Conservation (phyloP, 2,329 filamentous ascomycete species). For the Paraphoma sp. region DNA sequence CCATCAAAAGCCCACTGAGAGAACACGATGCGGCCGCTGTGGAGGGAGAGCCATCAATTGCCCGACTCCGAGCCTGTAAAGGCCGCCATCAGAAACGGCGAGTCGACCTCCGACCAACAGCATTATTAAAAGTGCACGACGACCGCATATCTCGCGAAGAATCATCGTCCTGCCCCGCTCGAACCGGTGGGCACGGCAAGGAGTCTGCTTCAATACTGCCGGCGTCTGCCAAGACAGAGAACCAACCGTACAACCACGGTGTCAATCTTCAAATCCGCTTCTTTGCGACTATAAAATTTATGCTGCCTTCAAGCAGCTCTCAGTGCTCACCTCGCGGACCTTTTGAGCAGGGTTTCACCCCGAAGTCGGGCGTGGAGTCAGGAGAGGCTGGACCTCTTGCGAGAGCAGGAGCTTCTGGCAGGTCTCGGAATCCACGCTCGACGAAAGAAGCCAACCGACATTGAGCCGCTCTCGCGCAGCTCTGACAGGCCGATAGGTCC, state of each 20-base stretch:
- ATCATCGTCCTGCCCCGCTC: not conserved
- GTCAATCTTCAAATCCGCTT: not conserved
- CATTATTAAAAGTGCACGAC: not conserved
- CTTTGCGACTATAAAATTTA: not conserved
- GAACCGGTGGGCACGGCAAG: constrained; percentile 9
- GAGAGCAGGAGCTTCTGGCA: constrained; percentile 24
- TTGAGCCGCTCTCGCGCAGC: constrained; percentile 23
- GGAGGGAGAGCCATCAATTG: not conserved
- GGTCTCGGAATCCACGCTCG: constrained; percentile 25
- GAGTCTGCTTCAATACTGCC: constrained; percentile 15
- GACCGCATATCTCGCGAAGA: not conserved
- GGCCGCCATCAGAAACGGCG: not conserved
- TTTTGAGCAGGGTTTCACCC: constrained; percentile 36
- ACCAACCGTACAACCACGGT: not conserved
- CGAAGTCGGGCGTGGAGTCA: constrained; percentile 25
- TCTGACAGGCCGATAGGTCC: constrained; percentile 40
- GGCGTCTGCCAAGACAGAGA: constrained; percentile 10
- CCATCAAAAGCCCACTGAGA: constrained; percentile 5
- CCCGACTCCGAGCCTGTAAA: not conserved
- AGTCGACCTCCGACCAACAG: not conserved
- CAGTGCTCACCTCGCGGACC: constrained; percentile 14
- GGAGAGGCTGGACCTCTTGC: constrained; percentile 32
- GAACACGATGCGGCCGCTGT: constrained; percentile 7
- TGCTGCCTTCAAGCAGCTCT: not conserved
- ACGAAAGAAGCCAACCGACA: constrained; percentile 45